A percentile compares a stretch with the other conserved stretches of the same genome.
These are phyloP conservation scores for Fistulifera pelliculosa DNA, from an alignment of 108 stramenopile genomes.

Conservation along the genomic window DNA sequence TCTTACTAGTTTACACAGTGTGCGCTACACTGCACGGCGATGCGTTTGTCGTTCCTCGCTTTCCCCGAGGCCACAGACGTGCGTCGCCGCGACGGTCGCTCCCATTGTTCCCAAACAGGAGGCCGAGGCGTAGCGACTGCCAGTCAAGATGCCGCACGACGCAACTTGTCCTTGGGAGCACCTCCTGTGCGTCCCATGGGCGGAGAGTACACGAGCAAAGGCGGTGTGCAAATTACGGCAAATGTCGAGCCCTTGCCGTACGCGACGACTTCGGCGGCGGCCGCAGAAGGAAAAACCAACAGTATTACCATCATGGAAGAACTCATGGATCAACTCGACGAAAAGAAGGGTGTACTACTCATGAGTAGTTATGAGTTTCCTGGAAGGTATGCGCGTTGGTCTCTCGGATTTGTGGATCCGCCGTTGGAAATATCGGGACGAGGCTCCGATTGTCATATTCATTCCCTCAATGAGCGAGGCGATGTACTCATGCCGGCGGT, in stretches of 20 bases:
- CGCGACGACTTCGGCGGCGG: slow-evolving; percentile 12
- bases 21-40: too few species aligned
- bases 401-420: slow-evolving; percentile 89
- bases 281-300: slow-evolving; percentile 9
- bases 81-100: too few species aligned
- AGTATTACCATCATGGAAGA: slow-evolving; percentile 66
- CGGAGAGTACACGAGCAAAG: slow-evolving; percentile 74
- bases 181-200: slow-evolving; percentile 68
- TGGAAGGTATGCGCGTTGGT: slow-evolving; percentile 91
- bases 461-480: slow-evolving; percentile 80
- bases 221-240: slow-evolving; percentile 82
- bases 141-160: slow-evolving; percentile 47
- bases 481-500: slow-evolving; percentile 71
- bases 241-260: slow-evolving; percentile 50
- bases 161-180: slow-evolving; percentile 63
- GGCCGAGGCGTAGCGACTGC: slow-evolving; percentile 52
- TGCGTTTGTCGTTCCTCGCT: too few species aligned
- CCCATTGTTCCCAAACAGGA: slow-evolving; percentile 50
- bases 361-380: slow-evolving; percentile 92
- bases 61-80: too few species aligned
- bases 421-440: slow-evolving; percentile 83
- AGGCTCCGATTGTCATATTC: slow-evolving; percentile 74
- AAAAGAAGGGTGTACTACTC: slow-evolving; percentile 75
- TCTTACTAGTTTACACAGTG: too few species aligned
- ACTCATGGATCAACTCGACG: slow-evolving; percentile 80